Conservation (phyloP, 2,329 filamentous ascomycete species). For the Colletotrichum trifolii region DNA sequence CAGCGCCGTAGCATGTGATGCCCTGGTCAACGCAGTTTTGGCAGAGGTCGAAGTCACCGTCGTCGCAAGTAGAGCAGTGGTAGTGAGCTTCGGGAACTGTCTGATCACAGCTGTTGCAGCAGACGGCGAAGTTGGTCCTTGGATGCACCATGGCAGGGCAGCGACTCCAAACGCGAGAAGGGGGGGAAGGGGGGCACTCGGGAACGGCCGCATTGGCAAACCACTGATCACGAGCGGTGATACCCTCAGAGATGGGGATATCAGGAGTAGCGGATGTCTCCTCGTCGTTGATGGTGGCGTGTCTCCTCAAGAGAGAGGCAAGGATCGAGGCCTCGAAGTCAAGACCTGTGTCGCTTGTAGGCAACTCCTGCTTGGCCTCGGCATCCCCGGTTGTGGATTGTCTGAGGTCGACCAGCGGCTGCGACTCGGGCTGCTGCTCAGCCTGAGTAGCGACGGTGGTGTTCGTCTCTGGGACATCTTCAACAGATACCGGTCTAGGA, state of each 20-base stretch:
- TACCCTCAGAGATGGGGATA: slow-evolving; percentile 41
- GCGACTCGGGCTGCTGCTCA: slow-evolving; percentile 34
- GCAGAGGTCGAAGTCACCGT: slow-evolving; percentile 95
- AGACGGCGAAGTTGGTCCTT: slow-evolving; percentile 77
- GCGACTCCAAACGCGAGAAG: slow-evolving; percentile 16
- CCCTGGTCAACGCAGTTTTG: slow-evolving; percentile 80
- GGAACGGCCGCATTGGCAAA: slow-evolving; percentile 41
- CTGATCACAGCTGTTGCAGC: slow-evolving; percentile 90
- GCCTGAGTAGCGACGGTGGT: slow-evolving; percentile 38
- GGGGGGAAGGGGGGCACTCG: background rate
- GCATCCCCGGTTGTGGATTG: slow-evolving; percentile 29
- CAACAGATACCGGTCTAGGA: slow-evolving; percentile 59
- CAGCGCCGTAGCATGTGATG: slow-evolving; percentile 78
- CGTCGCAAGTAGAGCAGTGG: slow-evolving; percentile 93
- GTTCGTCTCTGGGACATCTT: slow-evolving; percentile 59
- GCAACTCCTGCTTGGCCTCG: slow-evolving; percentile 34
- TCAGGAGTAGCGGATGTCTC: slow-evolving; percentile 24
- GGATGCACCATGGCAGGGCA: slow-evolving; percentile 36
- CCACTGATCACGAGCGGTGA: slow-evolving; percentile 46
- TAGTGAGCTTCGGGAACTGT: slow-evolving; percentile 86
- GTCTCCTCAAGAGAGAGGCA: slow-evolving; percentile 35
- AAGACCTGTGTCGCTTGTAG: slow-evolving; percentile 31
- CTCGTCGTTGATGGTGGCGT: slow-evolving; percentile 34
- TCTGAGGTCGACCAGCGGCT: slow-evolving; percentile 40
- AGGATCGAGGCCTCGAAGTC: slow-evolving; percentile 38